Evolutionary conservation across 371 early-diverging fungal genomes (phyloP), one percentile per base, ranked within the genome.

Genomic region (Smittium mucronatum): DNA sequence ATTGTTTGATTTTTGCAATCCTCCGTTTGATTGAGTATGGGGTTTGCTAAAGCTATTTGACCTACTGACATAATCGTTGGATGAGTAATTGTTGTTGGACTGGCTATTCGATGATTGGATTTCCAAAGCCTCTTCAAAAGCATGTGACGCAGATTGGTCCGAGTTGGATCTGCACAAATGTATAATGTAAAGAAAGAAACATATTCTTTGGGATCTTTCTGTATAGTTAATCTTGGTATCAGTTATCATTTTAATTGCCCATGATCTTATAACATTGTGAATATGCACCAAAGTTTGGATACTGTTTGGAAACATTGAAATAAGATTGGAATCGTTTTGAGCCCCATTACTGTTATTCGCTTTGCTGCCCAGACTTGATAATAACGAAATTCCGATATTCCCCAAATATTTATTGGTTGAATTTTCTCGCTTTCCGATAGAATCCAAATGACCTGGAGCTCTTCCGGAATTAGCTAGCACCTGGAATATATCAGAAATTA

Each of bases 261-360:
- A 91, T 26, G 84, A 84, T 16, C 89, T 85, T 58, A 91, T 86
- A 32, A 82, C 78, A 70, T 85, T 86, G 68, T 90, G 89, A 72
- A 89, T 81, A 69, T 82, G 85, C 69, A 86, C 85, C 47, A 90
- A 73, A 58, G 83, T 81, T 58, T 89, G 88, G 32, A 91, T 87
- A 57, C 87, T 82, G 31, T 85, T 78, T 2, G 91, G 91, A 32
- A 91, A 78, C 1, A 84, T 82, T 36, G 80, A 74, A 28, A 86
- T 70, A 2, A 90, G 70, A 11, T 25, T 69, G 28, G 31, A 29
- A 36, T 57, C 68, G 11, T 35, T 28, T 8, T 34, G 32, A 1
- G 36, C 35, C 17, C 25, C 34, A 34, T 34, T 59, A 28, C 25
- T 60, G 32, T 36, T 30, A n/a, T 34, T 11, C 28, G 11, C 26